Percentiles rank a stretch among this genome's conserved stretches.
phyloP scores from a whole-genome alignment of 257 asterid species.

The Nicotiana noctiflora region DNA sequence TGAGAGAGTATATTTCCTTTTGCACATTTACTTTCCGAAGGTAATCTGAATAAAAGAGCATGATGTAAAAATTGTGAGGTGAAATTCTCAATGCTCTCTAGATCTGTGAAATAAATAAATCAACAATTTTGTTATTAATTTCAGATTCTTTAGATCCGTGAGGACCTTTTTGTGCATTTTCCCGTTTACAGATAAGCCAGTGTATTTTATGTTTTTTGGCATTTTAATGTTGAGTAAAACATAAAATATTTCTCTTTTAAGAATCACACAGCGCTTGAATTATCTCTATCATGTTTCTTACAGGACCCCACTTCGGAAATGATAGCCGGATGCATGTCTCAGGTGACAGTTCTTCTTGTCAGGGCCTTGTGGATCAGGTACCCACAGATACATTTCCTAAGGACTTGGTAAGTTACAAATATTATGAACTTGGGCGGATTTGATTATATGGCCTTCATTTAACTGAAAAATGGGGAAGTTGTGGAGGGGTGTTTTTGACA shows the following conservation, averaged over 20 bases:
- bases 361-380: slow-evolving; percentile 42
- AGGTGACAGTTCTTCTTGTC: slow-evolving; percentile 26
- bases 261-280: not conserved
- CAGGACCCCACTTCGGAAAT: slow-evolving; percentile 35
- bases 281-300: slow-evolving; percentile 4
- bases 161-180: not conserved
- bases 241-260: not conserved
- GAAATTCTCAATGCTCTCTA: not conserved
- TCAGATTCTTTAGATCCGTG: not conserved
- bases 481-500: not conserved
- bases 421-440: not conserved
- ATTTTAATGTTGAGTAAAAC: not conserved
- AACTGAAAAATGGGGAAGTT: not conserved
- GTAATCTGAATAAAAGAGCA: not conserved
- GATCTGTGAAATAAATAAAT: slow-evolving; percentile 3
- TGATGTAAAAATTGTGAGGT: not conserved
- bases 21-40: not conserved
- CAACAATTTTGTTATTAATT: not conserved
- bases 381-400: slow-evolving; percentile 12
- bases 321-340: slow-evolving; percentile 29
- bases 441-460: not conserved
- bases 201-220: not conserved
- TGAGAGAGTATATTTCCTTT: not conserved
- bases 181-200: not conserved
- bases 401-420: slow-evolving; percentile 16